Conservation (phyloP, 2,329 filamentous ascomycete genomes). For the Keithomyces neogunnii region DNA sequence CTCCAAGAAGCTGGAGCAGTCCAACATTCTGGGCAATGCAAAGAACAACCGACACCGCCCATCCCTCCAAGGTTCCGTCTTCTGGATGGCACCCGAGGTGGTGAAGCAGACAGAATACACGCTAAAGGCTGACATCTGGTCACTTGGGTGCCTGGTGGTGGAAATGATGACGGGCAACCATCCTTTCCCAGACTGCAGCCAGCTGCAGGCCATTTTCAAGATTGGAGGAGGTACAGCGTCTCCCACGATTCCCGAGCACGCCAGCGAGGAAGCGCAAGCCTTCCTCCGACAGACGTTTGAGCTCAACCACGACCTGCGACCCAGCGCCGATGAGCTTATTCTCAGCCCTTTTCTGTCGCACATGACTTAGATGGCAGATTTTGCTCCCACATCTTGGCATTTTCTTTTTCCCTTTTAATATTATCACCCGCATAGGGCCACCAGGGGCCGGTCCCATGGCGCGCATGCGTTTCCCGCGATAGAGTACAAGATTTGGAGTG, state of each 20-base stretch:
- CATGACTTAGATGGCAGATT: constrained; percentile 37
- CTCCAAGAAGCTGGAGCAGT: constrained; percentile 91
- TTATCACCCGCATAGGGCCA: background rate
- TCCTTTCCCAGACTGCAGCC: constrained; percentile 93
- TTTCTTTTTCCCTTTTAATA: background rate
- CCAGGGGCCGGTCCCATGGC: constrained; percentile 10
- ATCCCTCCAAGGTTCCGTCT: constrained; percentile 92
- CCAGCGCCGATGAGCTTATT: constrained; percentile 85
- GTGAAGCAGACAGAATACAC: constrained; percentile 97
- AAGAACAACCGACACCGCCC: constrained; percentile 60
- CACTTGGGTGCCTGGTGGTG: constrained; percentile 88
- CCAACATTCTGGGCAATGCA: constrained; percentile 66
- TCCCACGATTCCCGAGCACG: constrained; percentile 80
- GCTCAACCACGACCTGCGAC: constrained; percentile 86
- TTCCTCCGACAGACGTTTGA: constrained; percentile 91
- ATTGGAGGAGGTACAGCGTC: constrained; percentile 83
- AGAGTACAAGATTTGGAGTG: background rate
- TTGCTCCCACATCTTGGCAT: background rate
- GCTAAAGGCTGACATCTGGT: constrained; percentile 98
- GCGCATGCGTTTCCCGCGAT: background rate
- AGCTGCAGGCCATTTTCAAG: constrained; percentile 97
- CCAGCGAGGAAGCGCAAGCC: constrained; percentile 71
- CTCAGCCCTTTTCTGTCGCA: constrained; percentile 73
- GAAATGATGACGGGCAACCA: constrained; percentile 99
- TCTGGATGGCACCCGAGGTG: constrained; percentile 99